These are phyloP conservation scores for Termitomyces sp. DNA, from an alignment of 768 basidiomycete genomes.

Conservation along the genomic window DNA sequence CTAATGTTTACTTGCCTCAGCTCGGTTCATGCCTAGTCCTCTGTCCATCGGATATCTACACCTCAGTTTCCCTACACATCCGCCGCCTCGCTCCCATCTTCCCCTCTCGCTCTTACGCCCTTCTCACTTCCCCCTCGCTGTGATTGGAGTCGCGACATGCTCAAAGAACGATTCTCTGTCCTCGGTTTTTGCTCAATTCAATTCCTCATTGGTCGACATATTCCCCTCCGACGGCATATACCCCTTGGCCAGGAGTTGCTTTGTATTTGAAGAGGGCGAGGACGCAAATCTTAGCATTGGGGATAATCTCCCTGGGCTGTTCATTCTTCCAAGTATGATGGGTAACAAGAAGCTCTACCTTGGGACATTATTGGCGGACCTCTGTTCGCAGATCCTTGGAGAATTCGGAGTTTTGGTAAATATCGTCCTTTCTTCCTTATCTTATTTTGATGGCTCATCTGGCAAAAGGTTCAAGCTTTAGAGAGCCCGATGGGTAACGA, in stretches of 20 bases:
- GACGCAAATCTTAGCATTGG: constrained; percentile 53
- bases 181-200: constrained; percentile 62
- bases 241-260: constrained; percentile 79
- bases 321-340: constrained; percentile 81
- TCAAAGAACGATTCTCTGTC: constrained; percentile 50
- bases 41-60: constrained; percentile 80
- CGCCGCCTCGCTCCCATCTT: constrained; percentile 62
- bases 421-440: constrained; percentile 8
- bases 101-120: constrained; percentile 71
- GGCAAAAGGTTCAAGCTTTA: constrained; percentile 63
- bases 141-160: constrained; percentile 83
- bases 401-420: constrained; percentile 85
- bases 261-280: constrained; percentile 80
- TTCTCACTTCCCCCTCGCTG: constrained; percentile 81
- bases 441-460: constrained; percentile 1
- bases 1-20: constrained; percentile 36
- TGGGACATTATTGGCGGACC: constrained; percentile 82
- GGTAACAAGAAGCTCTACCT: constrained; percentile 87
- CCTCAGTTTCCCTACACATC: constrained; percentile 74
- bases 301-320: constrained; percentile 57
- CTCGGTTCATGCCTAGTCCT: constrained; percentile 78
- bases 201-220: constrained; percentile 56
- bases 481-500: constrained; percentile 87
- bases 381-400: constrained; percentile 82
- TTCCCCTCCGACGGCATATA: constrained; percentile 67